Evolutionary conservation across 148 eudicot species (phyloP).

Genomic region (Linanthus parryae): DNA sequence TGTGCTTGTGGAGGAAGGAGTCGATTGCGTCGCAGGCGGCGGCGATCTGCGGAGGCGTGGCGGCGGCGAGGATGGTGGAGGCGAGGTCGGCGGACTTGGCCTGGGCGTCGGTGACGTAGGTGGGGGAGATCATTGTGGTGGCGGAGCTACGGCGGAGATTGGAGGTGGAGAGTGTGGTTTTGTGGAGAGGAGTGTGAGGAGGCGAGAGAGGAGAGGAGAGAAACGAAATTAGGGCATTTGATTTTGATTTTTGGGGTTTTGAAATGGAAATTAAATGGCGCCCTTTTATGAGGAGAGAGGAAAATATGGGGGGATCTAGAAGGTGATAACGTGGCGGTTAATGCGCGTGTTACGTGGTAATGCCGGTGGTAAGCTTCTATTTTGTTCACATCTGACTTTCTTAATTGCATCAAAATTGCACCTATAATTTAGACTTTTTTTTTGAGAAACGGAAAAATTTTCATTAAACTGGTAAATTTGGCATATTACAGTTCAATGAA

Average conservation of each 20-base stretch:
- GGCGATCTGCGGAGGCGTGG: constrained; percentile 49
- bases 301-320: not conserved
- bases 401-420: too few species aligned
- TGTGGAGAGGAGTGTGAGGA: not conserved
- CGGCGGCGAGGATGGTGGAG: constrained; percentile 45
- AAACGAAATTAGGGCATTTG: not conserved
- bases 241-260: constrained; percentile 14
- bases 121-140: constrained; percentile 48
- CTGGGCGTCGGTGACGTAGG: constrained; percentile 60
- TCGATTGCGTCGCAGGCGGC: constrained; percentile 53
- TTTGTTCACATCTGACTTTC: too few species aligned
- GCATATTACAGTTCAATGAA: too few species aligned
- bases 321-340: not conserved
- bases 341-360: too few species aligned
- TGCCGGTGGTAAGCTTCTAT: too few species aligned
- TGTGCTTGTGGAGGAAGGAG: constrained; percentile 47
- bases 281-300: constrained; percentile 6
- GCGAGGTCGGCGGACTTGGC: constrained; percentile 72
- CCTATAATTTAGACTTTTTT: too few species aligned
- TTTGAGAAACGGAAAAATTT: too few species aligned
- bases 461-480: too few species aligned
- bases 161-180: not conserved
- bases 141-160: not conserved
- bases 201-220: constrained; percentile 5
- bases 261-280: constrained; percentile 36